Evolutionary conservation across 192 early-diverging fungal genomes (phyloP).

Genomic region (Backusella morwellensis): DNA sequence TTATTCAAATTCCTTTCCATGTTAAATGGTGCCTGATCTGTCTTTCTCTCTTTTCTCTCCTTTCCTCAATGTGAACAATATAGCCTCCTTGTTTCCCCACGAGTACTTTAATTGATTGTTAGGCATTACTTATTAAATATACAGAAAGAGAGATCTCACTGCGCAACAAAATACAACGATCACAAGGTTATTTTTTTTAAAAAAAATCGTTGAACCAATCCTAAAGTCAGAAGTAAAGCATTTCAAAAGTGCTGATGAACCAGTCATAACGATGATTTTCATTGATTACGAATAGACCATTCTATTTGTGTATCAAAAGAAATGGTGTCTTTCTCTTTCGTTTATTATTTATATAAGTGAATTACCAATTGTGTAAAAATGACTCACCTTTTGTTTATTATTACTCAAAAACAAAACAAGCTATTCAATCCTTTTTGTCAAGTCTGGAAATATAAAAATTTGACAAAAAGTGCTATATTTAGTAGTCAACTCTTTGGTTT

Average conservation of each 20-base stretch:
- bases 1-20: background rate
- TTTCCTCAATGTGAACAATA: background rate
- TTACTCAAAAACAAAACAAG: background rate
- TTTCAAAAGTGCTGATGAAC: background rate
- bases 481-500: background rate
- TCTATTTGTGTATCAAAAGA: background rate
- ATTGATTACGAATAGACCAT: background rate
- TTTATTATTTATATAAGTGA: background rate
- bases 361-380: background rate
- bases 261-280: background rate
- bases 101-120: background rate
- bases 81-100: background rate
- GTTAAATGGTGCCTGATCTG: background rate
- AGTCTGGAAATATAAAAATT: background rate
- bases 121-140: background rate
- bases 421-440: background rate
- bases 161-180: background rate
- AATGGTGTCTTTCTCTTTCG: background rate
- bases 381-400: background rate
- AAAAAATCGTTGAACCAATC: background rate
- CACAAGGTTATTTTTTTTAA: background rate
- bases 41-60: background rate
- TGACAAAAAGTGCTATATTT: background rate
- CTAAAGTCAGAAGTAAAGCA: background rate
- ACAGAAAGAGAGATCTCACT: background rate